Evolutionary conservation across 768 basidiomycete genomes (phyloP), one percentile per base, ranked within the genome.

Genomic region (Boletus vermiculosoides): DNA sequence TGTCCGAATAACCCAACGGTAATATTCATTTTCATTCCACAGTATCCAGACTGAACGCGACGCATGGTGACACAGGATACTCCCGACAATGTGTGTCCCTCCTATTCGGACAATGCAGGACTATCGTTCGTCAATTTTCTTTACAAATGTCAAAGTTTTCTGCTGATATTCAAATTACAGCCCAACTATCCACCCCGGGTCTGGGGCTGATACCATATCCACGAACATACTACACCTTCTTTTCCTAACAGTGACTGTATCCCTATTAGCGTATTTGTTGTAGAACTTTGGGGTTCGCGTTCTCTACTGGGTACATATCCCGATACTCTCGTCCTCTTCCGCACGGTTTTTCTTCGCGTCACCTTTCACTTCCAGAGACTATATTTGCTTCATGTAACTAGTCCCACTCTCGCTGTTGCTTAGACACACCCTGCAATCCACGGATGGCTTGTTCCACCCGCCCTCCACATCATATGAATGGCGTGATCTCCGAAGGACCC

Each of bases 1-100:
- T 94, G 91, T 71, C 90, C 91, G 31, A 79, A 80, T 7, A 71
- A 91, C 61, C 86, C 88, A 16, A 79, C 77, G 30, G 87, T 87
- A 56, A 57, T 37, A 76, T 71, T 41, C 44, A 28, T 53, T 31
- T 7, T 34, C 25, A 28, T 31, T 18, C 15, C 34, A 13, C 22
- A 18, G 0, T 39, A 23, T 55, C 30, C 13, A 49, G 37, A 15
- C 59, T 59, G 30, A 70, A 48, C 5, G 4, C 33, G 28, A 59
- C 36, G 3, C 23, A 5, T 56, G 15, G 33, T 36, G n/a, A 50
- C 15, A 30, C 66, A 82, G 79, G 74, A 74, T 44, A 77, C 73
- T 62, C 33, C 59, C 64, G 25, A 82, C 77, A 72, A 80, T 50
- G 80, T 82, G 37, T 91, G 89, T 65, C 80, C 85, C 28, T 90